Percentiles rank a stretch among this genome's conserved stretches.
Conservation (phyloP, 495 filamentous ascomycete genomes). For the Delitschia confertaspora region DNA sequence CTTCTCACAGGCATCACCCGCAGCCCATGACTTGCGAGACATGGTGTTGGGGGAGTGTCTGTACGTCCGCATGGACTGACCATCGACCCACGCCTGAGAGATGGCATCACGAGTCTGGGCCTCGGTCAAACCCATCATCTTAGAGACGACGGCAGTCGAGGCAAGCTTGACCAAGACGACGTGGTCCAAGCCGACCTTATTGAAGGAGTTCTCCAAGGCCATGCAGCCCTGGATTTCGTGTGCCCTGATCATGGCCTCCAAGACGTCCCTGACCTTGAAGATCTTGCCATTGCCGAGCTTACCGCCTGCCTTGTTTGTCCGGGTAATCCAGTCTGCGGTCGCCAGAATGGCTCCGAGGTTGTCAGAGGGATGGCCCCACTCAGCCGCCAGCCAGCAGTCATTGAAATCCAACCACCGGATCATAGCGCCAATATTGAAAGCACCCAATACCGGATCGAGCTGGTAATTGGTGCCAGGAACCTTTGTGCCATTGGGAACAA, state of each 20-base stretch:
- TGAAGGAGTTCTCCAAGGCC: slow-evolving; percentile 94
- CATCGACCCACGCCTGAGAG: slow-evolving; percentile 95
- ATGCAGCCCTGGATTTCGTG: slow-evolving; percentile 98
- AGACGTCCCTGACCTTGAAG: slow-evolving; percentile 75
- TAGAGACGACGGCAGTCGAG: slow-evolving; percentile 83
- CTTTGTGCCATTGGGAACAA: slow-evolving; percentile 85
- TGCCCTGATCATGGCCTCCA: slow-evolving; percentile 98
- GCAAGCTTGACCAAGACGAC: slow-evolving; percentile 97
- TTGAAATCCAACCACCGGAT: slow-evolving; percentile 99
- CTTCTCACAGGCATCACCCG: slow-evolving; percentile 92
- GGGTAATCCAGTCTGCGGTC: slow-evolving; percentile 92
- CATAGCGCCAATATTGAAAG: slow-evolving; percentile 98
- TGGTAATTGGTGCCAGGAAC: slow-evolving; percentile 90
- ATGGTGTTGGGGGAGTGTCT: slow-evolving; percentile 97
- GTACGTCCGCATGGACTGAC: slow-evolving; percentile 92
- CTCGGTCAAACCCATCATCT: slow-evolving; percentile 84
- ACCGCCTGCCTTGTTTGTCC: slow-evolving; percentile 85
- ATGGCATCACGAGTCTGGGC: slow-evolving; percentile 90
- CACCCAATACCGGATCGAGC: slow-evolving; percentile 88
- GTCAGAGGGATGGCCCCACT: slow-evolving; percentile 97
- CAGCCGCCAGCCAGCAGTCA: slow-evolving; percentile 97
- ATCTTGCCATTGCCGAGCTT: slow-evolving; percentile 76
- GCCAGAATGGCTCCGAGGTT: slow-evolving; percentile 94
- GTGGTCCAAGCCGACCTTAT: slow-evolving; percentile 96
- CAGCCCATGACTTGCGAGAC: slow-evolving; percentile 98